Evolutionary conservation across 2,329 filamentous ascomycete species (phyloP).

Genomic region (Epichloe festucae): DNA sequence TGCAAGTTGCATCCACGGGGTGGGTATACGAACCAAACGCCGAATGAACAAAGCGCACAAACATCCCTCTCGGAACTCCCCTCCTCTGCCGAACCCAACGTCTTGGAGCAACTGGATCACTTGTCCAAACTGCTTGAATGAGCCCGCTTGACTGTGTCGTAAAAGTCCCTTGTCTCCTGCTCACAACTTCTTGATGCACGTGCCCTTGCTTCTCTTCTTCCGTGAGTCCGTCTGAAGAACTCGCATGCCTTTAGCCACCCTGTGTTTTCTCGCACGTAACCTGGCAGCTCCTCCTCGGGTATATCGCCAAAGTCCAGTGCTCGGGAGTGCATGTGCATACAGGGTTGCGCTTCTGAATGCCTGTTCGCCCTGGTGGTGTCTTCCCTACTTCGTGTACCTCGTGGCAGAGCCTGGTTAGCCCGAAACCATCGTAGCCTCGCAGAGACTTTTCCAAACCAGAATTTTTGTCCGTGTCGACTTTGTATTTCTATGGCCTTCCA

Average conservation of each 20-base stretch:
- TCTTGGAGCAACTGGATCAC: not conserved
- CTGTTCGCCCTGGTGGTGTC: slow-evolving; percentile 1
- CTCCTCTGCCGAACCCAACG: not conserved
- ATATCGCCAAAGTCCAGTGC: slow-evolving; percentile 25
- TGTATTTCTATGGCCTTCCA: slow-evolving; percentile 37
- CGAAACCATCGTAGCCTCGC: slow-evolving; percentile 23
- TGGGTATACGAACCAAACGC: slow-evolving; percentile 1
- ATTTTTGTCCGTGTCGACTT: slow-evolving; percentile 34
- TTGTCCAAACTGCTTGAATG: not conserved
- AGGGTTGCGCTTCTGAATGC: slow-evolving; percentile 16
- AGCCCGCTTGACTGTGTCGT: slow-evolving; percentile 4
- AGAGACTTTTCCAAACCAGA: slow-evolving; percentile 33
- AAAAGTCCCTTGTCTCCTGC: slow-evolving; percentile 13
- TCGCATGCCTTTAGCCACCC: slow-evolving; percentile 30
- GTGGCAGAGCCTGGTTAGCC: slow-evolving; percentile 7
- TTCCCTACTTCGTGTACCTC: slow-evolving; percentile 4
- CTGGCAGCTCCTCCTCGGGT: slow-evolving; percentile 27
- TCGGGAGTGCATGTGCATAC: slow-evolving; percentile 12
- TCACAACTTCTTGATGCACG: slow-evolving; percentile 9
- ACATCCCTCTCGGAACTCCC: not conserved
- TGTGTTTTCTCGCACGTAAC: slow-evolving; percentile 29
- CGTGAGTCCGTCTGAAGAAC: slow-evolving; percentile 20
- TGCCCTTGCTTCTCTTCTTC: not conserved
- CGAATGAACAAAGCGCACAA: not conserved
- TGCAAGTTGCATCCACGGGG: not conserved